Evolutionary conservation across 805 yeast species (phyloP).

Genomic region (Helenozyma baotianmanensis): DNA sequence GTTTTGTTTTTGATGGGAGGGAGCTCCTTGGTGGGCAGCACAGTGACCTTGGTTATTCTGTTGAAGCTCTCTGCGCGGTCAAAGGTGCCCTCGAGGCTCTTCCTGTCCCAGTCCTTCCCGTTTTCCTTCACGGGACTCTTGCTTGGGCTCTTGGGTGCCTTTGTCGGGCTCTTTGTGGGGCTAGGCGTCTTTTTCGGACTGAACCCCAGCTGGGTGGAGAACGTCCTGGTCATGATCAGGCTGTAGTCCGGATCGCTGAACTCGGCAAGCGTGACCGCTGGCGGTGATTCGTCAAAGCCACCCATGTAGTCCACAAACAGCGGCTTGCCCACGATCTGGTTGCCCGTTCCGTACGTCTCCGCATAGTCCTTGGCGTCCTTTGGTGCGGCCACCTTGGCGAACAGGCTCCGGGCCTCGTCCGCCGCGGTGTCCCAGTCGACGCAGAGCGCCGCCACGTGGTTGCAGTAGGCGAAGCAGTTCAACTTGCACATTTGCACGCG

Average conservation of each 20-base stretch:
- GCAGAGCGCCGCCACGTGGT: conserved; percentile 68
- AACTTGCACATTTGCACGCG: conserved; percentile 65
- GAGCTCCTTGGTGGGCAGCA: no score
- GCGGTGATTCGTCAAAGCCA: conserved; percentile 22
- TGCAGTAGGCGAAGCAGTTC: conserved; percentile 75
- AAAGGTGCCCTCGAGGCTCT: no score
- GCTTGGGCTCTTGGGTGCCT: neutral
- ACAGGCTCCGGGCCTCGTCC: conserved; percentile 60
- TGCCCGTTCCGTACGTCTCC: conserved; percentile 58
- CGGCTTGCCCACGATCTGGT: conserved; percentile 54
- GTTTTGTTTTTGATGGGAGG: neutral
- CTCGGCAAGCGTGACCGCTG: conserved; percentile 21
- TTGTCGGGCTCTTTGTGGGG: conserved; percentile 1
- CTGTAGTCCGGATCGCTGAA: conserved; percentile 32
- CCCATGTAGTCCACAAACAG: conserved; percentile 55
- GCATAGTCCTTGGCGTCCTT: conserved; percentile 56
- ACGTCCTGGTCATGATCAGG: conserved; percentile 16
- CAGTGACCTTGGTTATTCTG: no score
- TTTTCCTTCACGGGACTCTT: neutral
- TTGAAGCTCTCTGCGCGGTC: no score
- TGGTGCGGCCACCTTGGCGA: conserved; percentile 64
- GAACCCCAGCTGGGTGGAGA: conserved; percentile 13
- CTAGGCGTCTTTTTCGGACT: neutral
- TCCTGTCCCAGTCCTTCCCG: no score
- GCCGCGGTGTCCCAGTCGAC: conserved; percentile 75